Conservation (phyloP, 2,329 filamentous ascomycete genomes). For the Fusarium lyarnte region DNA sequence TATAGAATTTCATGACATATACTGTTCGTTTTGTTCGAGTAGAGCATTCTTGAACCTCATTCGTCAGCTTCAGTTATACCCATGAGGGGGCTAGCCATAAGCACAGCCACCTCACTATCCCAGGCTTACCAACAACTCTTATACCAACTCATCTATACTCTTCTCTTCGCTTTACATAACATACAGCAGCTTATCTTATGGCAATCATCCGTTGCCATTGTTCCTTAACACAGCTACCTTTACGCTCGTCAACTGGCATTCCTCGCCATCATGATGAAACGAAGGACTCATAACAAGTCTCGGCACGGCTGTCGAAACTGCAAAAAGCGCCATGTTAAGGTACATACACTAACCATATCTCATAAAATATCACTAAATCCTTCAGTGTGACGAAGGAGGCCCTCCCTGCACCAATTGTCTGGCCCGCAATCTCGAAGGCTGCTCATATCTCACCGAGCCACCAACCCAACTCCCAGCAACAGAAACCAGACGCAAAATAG, state of each 20-base stretch:
- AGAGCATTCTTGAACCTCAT: not conserved
- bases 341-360: not conserved
- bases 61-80: not conserved
- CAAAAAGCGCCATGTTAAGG: constrained; percentile 41
- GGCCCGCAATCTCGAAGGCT: constrained; percentile 39
- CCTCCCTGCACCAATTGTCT: constrained; percentile 50
- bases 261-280: constrained; percentile 28
- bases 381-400: constrained; percentile 50
- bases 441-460: constrained; percentile 30
- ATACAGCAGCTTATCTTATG: not conserved
- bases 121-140: not conserved
- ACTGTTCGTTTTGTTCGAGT: not conserved
- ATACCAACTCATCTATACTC: not conserved
- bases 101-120: constrained; percentile 33
- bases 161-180: no score
- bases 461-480: constrained; percentile 12
- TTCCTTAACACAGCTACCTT: fast-evolving
- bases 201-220: fast-evolving
- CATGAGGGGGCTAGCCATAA: constrained; percentile 6
- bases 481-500: constrained; percentile 45
- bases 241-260: fast-evolving
- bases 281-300: constrained; percentile 39
- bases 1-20: not conserved
- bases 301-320: constrained; percentile 41
- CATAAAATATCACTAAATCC: not conserved